Evolutionary conservation across 805 yeast genomes (phyloP).

Genomic region (Candida odintsovae): DNA sequence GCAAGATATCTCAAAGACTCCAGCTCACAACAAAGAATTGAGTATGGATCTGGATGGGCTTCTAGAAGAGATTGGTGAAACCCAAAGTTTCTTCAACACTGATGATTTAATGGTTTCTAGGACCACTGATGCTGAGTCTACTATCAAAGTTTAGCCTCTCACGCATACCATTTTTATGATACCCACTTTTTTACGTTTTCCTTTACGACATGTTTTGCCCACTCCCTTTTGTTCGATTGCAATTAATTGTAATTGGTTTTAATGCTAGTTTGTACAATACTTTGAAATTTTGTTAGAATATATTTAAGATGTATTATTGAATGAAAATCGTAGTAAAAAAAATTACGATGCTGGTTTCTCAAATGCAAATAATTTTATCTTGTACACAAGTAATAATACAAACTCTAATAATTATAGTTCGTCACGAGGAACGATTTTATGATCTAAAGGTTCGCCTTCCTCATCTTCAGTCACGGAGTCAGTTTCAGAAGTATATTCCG

Average conservation of each 20-base stretch:
- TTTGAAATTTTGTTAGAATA: too few relatives aligned
- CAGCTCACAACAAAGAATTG: not conserved
- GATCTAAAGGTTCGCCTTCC: not conserved
- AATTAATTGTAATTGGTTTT: too few relatives aligned
- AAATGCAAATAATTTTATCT: not conserved
- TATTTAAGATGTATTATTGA: too few relatives aligned
- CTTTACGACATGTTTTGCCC: not conserved
- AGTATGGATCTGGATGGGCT: conserved; percentile 15
- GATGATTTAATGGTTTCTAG: conserved; percentile 1
- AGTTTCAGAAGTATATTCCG: not conserved
- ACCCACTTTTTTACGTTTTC: not conserved
- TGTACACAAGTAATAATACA: not conserved
- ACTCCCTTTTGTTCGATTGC: too few relatives aligned
- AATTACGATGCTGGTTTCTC: not conserved
- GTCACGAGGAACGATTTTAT: not conserved
- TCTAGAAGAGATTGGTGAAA: conserved; percentile 21
- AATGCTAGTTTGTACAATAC: not conserved
- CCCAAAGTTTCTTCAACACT: conserved; percentile 3
- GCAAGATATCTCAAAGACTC: conserved; percentile 12
- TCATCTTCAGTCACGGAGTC: conserved; percentile 1
- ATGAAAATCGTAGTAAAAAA: too few relatives aligned
- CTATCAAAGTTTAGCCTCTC: not conserved
- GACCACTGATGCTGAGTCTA: not conserved
- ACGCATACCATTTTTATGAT: not conserved
- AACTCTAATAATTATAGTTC: not conserved